These are phyloP conservation scores for Tuber microsphaerosporum DNA, from an alignment of 495 filamentous ascomycete species.

Conservation along the genomic window DNA sequence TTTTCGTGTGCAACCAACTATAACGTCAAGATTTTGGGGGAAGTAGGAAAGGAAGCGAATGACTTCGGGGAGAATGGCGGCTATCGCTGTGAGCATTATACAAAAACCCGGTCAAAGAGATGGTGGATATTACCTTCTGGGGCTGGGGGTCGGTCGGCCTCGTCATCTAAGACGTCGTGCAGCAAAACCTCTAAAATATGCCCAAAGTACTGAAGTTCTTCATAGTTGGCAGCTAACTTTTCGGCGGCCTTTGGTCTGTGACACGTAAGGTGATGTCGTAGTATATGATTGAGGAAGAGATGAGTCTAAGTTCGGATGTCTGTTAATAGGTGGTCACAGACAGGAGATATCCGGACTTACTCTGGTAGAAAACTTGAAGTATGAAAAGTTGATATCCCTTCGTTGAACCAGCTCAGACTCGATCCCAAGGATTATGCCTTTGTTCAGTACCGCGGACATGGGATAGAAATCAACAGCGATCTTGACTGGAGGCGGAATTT, in stretches of 20 bases:
- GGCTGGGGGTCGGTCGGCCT: constrained; percentile 69
- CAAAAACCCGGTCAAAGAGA: background rate
- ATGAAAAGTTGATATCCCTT: constrained; percentile 79
- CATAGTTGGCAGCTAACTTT: constrained; percentile 59
- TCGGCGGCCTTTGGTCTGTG: constrained; percentile 62
- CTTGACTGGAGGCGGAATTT: constrained; percentile 58
- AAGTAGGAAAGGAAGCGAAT: constrained; percentile 86
- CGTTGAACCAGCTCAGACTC: constrained; percentile 89
- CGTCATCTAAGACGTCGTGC: constrained; percentile 88
- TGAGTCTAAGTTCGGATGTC: constrained; percentile 57
- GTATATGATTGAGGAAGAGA: constrained; percentile 80
- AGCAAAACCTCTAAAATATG: constrained; percentile 89
- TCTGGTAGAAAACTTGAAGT: constrained; percentile 73
- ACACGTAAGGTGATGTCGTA: constrained; percentile 65
- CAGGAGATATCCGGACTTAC: constrained; percentile 46
- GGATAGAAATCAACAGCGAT: constrained; percentile 85
- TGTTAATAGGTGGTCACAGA: background rate
- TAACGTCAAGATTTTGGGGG: constrained; percentile 81
- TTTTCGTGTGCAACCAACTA: constrained; percentile 96
- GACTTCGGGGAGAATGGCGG: constrained; percentile 75
- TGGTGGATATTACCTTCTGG: constrained; percentile 40
- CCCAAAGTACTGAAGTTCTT: constrained; percentile 67
- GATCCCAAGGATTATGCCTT: constrained; percentile 81
- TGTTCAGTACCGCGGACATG: constrained; percentile 71
- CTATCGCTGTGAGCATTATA: constrained; percentile 19